A percentile compares a stretch with the other conserved stretches of the same genome.
Conservation (phyloP, 306 rosid genomes). For the Albizia julibrissin region DNA sequence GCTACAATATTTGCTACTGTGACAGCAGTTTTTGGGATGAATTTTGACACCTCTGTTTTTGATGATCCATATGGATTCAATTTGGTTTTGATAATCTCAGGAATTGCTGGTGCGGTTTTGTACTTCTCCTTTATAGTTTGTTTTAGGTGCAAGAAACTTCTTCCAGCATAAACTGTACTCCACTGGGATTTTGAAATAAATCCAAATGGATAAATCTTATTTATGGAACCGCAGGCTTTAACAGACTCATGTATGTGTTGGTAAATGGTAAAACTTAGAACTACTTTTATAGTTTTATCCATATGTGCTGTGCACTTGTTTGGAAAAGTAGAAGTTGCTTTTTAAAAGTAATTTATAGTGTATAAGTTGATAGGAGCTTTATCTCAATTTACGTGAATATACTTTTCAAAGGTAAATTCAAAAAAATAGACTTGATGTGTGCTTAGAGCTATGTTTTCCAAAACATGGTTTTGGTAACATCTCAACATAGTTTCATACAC, state of each 20-base stretch:
- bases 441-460: not conserved
- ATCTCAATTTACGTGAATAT: too few species aligned
- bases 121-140: slow-evolving; percentile 58
- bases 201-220: not conserved
- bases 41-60: slow-evolving; percentile 56
- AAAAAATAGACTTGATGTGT: not conserved
- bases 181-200: slow-evolving; percentile 20
- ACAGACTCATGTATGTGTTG: slow-evolving; percentile 17
- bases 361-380: too few species aligned
- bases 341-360: too few species aligned
- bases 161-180: slow-evolving; percentile 49
- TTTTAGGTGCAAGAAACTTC: slow-evolving; percentile 71
- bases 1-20: slow-evolving; percentile 78
- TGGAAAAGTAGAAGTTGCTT: too few species aligned
- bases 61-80: slow-evolving; percentile 54
- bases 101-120: slow-evolving; percentile 55
- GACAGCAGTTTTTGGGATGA: slow-evolving; percentile 92
- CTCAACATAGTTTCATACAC: not conserved
- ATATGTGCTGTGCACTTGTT: too few species aligned
- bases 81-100: slow-evolving; percentile 60
- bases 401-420: too few species aligned
- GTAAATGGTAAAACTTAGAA: not conserved
- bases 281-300: too few species aligned
- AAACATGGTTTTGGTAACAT: not conserved
- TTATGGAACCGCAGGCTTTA: slow-evolving; percentile 16